Conservation (phyloP, 768 basidiomycete genomes). For the Calocera viscosa region DNA sequence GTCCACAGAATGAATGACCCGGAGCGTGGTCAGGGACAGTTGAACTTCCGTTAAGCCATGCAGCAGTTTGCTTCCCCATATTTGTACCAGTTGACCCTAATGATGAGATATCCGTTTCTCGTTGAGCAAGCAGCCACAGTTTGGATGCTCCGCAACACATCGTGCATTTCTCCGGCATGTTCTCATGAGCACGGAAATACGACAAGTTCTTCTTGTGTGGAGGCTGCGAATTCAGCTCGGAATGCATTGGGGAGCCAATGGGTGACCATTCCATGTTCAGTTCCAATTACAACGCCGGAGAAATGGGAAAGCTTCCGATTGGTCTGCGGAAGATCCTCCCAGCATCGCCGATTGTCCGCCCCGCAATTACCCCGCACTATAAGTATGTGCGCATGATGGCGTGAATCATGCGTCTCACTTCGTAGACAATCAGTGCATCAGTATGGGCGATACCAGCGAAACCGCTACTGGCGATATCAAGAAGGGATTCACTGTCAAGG, state of each 20-base stretch:
- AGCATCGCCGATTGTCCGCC: neutral
- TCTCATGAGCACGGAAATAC: neutral
- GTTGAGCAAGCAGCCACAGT: too few species aligned
- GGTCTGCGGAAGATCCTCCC: neutral
- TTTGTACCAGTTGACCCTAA: neutral
- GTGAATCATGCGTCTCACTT: too few species aligned
- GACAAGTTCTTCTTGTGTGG: neutral
- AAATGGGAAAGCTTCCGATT: constrained; percentile 1
- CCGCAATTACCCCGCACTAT: constrained; percentile 1
- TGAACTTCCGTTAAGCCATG: neutral
- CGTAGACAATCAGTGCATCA: neutral
- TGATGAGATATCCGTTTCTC: neutral
- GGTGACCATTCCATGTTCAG: neutral
- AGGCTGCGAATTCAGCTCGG: neutral
- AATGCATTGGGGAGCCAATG: neutral
- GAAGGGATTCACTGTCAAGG: neutral
- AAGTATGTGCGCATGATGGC: neutral
- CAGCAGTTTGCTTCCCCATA: neutral
- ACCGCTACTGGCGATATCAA: neutral
- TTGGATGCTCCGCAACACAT: neutral
- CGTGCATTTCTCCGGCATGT: neutral
- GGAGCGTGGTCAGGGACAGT: constrained; percentile 4
- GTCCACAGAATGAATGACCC: constrained; percentile 52
- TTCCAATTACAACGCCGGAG: neutral
- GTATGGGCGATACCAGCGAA: neutral